A percentile compares a stretch with the other conserved stretches of the same genome.
Conservation (phyloP, 768 basidiomycete species). For the Kondoa malvinella region DNA sequence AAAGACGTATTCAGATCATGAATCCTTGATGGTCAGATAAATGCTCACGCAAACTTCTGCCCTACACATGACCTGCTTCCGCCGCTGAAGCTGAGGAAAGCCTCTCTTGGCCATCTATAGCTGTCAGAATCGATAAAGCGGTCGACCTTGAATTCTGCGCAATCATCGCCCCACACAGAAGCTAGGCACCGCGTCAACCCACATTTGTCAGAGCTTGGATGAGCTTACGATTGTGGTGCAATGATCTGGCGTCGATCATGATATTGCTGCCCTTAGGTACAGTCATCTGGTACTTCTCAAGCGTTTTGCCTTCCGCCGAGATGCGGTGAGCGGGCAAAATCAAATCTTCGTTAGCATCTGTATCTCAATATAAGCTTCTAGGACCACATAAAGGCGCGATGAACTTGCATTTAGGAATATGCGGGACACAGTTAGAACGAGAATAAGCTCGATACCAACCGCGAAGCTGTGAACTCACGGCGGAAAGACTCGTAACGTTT, state of each 20-base stretch:
- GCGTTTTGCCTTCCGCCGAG: neutral
- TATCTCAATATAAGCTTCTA: neutral
- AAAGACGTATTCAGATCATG: neutral
- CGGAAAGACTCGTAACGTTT: constrained; percentile 20
- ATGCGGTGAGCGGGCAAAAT: neutral
- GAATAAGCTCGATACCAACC: neutral
- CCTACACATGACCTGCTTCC: constrained; percentile 16
- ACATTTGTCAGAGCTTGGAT: no score
- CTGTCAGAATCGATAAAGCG: constrained; percentile 21
- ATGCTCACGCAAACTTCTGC: constrained; percentile 17
- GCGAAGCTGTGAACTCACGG: neutral
- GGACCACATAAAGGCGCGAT: neutral
- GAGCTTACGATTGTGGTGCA: constrained; percentile 20
- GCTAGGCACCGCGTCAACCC: neutral
- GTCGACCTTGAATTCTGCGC: constrained; percentile 18
- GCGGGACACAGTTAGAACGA: neutral
- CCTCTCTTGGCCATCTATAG: constrained; percentile 18
- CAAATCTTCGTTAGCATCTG: neutral
- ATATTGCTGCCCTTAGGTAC: constrained; percentile 15
- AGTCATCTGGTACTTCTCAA: constrained; percentile 4
- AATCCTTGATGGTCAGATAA: constrained; percentile 3
- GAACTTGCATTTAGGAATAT: constrained; percentile 19
- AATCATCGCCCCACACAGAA: constrained; percentile 4
- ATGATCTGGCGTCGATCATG: constrained; percentile 16
- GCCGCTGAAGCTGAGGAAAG: constrained; percentile 21